Percentiles rank a stretch among this genome's conserved stretches.
These are phyloP conservation scores for Prunus dulcis DNA, from an alignment of 306 rosid species.

Conservation along the genomic window DNA sequence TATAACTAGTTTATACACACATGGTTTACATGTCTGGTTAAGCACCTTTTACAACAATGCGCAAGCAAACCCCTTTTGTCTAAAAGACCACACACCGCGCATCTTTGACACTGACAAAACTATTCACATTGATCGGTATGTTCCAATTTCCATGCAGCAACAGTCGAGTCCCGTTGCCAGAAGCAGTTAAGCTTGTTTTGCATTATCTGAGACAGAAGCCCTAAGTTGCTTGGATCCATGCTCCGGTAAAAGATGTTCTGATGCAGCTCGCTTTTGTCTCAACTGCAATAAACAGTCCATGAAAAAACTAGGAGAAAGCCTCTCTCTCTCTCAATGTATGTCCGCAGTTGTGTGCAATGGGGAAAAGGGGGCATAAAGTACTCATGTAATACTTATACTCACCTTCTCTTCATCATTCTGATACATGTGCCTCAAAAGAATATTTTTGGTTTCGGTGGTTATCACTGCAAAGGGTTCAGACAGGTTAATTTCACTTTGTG, in stretches of 20 bases:
- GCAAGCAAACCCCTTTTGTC: slow-evolving; percentile 11
- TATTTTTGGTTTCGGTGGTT: slow-evolving; percentile 65
- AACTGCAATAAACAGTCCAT: slow-evolving; percentile 48
- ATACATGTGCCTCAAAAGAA: slow-evolving; percentile 80
- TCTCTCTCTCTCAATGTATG: not conserved
- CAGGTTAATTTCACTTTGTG: slow-evolving; percentile 12
- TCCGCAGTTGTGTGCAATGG: not conserved
- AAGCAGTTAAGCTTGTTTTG: slow-evolving; percentile 17
- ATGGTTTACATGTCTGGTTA: slow-evolving; percentile 9
- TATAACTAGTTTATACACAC: slow-evolving; percentile 14
- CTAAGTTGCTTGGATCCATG: slow-evolving; percentile 77
- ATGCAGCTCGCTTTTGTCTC: slow-evolving; percentile 74
- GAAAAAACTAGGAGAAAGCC: slow-evolving; percentile 1
- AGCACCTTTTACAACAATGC: slow-evolving; percentile 4
- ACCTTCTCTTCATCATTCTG: slow-evolving; percentile 60
- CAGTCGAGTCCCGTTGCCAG: not conserved
- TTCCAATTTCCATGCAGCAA: not conserved
- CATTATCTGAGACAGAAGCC: slow-evolving; percentile 31
- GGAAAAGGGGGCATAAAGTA: not conserved
- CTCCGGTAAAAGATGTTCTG: slow-evolving; percentile 61
- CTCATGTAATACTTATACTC: not conserved
- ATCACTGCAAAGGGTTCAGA: slow-evolving; percentile 57
- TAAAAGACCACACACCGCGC: not conserved
- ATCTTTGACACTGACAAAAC: not conserved
- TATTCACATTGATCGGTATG: slow-evolving; percentile 20